A percentile compares a stretch with the other conserved stretches of the same genome.
These are phyloP conservation scores for Chrysopogon serrulatus DNA, from an alignment of 176 grass and related monocot species.

Conservation along the genomic window DNA sequence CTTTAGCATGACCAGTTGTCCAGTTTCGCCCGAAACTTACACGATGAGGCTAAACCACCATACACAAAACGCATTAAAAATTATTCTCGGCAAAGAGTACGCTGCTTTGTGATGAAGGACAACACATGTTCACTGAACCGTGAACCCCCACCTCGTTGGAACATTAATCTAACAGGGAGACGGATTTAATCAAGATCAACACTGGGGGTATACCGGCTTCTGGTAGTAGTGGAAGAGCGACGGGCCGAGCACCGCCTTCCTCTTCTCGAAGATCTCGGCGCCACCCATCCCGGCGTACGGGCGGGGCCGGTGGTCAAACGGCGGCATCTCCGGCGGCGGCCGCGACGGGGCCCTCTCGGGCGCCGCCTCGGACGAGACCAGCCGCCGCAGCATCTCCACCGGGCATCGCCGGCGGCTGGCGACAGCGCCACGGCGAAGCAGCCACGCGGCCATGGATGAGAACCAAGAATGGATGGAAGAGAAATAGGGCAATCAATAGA, in stretches of 20 bases:
- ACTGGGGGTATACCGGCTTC: slow-evolving; percentile 63
- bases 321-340: slow-evolving; percentile 49
- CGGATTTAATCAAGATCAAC: background rate
- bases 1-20: background rate
- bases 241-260: slow-evolving; percentile 75
- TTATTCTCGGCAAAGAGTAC: background rate
- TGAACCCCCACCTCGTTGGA: background rate
- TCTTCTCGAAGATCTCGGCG: slow-evolving; percentile 65
- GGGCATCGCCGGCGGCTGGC: background rate
- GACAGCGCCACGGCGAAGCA: slow-evolving; percentile 18
- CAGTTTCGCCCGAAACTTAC: background rate
- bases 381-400: slow-evolving; percentile 19
- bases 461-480: background rate
- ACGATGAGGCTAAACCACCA: slow-evolving; percentile 1
- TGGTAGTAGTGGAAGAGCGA: slow-evolving; percentile 99
- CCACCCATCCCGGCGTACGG: slow-evolving; percentile 61
- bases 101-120: background rate
- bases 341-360: slow-evolving; percentile 1
- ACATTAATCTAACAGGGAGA: background rate
- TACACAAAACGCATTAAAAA: background rate
- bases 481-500: background rate
- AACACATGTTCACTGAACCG: background rate
- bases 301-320: slow-evolving; percentile 67
- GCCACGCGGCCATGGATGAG: slow-evolving; percentile 30
- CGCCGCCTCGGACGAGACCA: slow-evolving; percentile 37